phyloP scores from a whole-genome alignment of 352 stramenopile genomes.

The Phytophthora niederhauseri region DNA sequence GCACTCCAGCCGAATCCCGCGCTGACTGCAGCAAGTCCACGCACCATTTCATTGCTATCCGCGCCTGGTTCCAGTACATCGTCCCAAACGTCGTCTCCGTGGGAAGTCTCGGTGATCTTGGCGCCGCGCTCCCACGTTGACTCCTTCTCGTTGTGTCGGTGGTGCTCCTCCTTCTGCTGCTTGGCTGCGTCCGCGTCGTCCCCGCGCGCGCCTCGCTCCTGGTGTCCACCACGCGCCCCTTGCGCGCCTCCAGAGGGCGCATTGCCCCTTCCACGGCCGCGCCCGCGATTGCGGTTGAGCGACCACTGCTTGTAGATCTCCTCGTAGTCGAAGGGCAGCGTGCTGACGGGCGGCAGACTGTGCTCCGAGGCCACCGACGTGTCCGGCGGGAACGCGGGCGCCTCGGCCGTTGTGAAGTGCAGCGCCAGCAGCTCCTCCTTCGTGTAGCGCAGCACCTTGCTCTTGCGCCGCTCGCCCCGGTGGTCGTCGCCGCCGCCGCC shows the following conservation, averaged over 20 bases:
- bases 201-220: conserved; percentile 57
- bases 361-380: conserved; percentile 72
- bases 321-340: conserved; percentile 85
- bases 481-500: conserved; percentile 38
- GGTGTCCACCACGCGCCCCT: conserved; percentile 21
- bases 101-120: conserved; percentile 39
- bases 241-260: conserved; percentile 27
- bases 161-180: conserved; percentile 32
- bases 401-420: conserved; percentile 59
- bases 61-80: conserved; percentile 60
- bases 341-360: conserved; percentile 69
- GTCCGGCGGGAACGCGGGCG: conserved; percentile 62
- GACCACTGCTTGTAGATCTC: conserved; percentile 91
- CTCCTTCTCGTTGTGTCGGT: conserved; percentile 49
- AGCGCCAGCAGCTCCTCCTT: conserved; percentile 83
- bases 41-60: conserved; percentile 71
- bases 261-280: conserved; percentile 69
- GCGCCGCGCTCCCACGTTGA: conserved; percentile 66
- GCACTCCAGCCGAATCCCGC: neutral
- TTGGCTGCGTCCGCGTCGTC: conserved; percentile 57
- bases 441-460: conserved; percentile 83
- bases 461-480: conserved; percentile 57
- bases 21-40: conserved; percentile 1
- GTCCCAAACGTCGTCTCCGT: conserved; percentile 77
- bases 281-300: conserved; percentile 78